These are phyloP conservation scores for Arthromyces matolae DNA, from an alignment of 768 basidiomycete species.

Conservation along the genomic window DNA sequence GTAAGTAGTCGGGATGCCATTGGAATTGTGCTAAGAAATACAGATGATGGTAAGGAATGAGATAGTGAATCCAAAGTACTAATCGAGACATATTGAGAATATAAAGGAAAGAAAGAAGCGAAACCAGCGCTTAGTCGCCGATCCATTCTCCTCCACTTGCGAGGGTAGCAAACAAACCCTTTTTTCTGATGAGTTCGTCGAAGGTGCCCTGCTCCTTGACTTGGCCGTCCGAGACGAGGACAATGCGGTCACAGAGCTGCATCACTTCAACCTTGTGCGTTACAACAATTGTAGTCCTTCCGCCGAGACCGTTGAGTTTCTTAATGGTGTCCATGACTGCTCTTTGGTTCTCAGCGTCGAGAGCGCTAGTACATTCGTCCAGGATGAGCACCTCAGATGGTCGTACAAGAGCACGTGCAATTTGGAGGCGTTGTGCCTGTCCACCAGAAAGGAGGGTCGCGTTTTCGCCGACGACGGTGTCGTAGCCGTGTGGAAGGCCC, in stretches of 20 bases:
- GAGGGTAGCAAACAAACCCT: slow-evolving; percentile 72
- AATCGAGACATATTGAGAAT: slow-evolving; percentile 3
- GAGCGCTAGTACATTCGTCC: slow-evolving; percentile 93
- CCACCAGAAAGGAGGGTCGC: slow-evolving; percentile 90
- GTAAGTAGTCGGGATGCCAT: no score
- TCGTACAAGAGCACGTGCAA: slow-evolving; percentile 86
- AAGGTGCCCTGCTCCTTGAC: slow-evolving; percentile 79
- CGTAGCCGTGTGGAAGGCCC: slow-evolving; percentile 77
- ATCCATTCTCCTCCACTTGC: slow-evolving; percentile 57
- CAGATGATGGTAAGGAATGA: slow-evolving; percentile 11
- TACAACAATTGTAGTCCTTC: slow-evolving; percentile 84
- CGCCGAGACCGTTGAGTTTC: slow-evolving; percentile 36
- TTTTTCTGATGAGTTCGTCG: slow-evolving; percentile 60
- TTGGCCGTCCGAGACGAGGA: slow-evolving; percentile 75
- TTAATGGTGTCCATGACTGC: slow-evolving; percentile 57
- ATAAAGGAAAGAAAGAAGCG: slow-evolving; percentile 3
- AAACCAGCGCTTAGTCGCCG: slow-evolving; percentile 12
- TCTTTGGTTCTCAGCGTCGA: slow-evolving; percentile 82
- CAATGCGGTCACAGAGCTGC: slow-evolving; percentile 86
- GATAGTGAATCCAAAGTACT: slow-evolving; percentile 1
- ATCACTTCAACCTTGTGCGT: slow-evolving; percentile 92
- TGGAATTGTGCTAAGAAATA: slow-evolving; percentile 11
- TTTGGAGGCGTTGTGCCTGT: slow-evolving; percentile 89
- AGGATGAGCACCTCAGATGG: slow-evolving; percentile 72
- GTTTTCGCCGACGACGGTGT: slow-evolving; percentile 87